These are phyloP conservation scores for Haplosporangium gracile DNA, from an alignment of 192 early-diverging fungal species.

Conservation along the genomic window DNA sequence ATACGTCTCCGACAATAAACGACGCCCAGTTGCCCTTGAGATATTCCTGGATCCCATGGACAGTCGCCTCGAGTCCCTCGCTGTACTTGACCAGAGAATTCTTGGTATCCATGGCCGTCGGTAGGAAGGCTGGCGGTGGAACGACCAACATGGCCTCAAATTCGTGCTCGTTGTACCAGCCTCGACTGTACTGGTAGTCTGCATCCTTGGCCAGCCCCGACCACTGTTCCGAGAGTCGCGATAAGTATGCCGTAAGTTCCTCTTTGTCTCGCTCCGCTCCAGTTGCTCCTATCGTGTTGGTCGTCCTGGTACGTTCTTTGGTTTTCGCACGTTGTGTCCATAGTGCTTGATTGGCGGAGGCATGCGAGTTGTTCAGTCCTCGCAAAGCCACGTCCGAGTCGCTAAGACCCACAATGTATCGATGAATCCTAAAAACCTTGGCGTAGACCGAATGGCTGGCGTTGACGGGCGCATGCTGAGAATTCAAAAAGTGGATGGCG, in stretches of 20 bases:
- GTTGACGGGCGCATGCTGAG: conserved; percentile 58
- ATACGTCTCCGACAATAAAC: conserved; percentile 41
- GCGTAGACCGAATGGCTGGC: conserved; percentile 61
- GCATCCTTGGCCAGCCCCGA: conserved; percentile 46
- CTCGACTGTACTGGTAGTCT: conserved; percentile 48
- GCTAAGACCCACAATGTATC: conserved; percentile 58
- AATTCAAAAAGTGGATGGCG: conserved; percentile 58
- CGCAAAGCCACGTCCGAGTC: conserved; percentile 65
- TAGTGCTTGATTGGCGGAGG: conserved; percentile 41
- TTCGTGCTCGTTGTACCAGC: conserved; percentile 63
- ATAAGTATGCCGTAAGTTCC: conserved; percentile 25
- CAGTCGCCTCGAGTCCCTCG: conserved; percentile 26
- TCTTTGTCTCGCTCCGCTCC: conserved; percentile 15
- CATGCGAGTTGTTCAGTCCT: conserved; percentile 46
- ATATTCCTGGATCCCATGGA: conserved; percentile 23
- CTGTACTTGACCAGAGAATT: conserved; percentile 43
- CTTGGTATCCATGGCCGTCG: conserved; percentile 42
- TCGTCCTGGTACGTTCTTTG: conserved; percentile 22
- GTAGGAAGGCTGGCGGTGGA: conserved; percentile 42
- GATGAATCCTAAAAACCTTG: conserved; percentile 65
- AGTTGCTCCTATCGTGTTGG: not conserved
- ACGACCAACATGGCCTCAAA: conserved; percentile 60
- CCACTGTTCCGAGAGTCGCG: conserved; percentile 49
- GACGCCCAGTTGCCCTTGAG: conserved; percentile 46
- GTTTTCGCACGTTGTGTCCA: conserved; percentile 40